These are phyloP conservation scores for Penicillium brevicompactum DNA, from an alignment of 2,329 filamentous ascomycete species.

Conservation along the genomic window DNA sequence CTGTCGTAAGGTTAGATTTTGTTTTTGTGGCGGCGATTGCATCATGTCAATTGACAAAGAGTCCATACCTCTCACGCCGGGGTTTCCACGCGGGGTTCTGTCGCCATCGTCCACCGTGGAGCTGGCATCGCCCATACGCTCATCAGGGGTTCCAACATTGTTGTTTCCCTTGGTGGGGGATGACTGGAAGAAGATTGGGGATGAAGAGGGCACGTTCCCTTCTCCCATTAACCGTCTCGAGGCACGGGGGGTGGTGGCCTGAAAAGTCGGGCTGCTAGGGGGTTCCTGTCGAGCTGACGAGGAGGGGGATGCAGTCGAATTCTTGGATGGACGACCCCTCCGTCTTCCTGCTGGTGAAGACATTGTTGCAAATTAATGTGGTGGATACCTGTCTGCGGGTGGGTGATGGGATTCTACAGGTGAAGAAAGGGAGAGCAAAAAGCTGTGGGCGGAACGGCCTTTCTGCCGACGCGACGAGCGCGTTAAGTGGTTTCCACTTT, in stretches of 20 bases:
- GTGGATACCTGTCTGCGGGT: constrained; percentile 17
- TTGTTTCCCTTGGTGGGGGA: constrained; percentile 55
- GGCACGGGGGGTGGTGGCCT: constrained; percentile 52
- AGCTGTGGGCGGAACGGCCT: constrained; percentile 26
- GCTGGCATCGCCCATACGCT: constrained; percentile 48
- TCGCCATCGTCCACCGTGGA: constrained; percentile 51
- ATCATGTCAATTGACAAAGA: neutral
- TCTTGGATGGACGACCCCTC: constrained; percentile 43
- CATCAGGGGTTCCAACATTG: constrained; percentile 42
- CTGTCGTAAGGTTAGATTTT: constrained; percentile 50
- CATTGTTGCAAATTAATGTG: constrained; percentile 34
- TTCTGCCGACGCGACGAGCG: constrained; percentile 29
- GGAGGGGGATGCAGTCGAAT: constrained; percentile 43
- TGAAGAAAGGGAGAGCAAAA: constrained; percentile 29
- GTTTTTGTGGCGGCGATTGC: neutral
- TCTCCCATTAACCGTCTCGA: constrained; percentile 44
- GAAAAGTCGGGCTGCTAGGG: constrained; percentile 37
- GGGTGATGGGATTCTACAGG: constrained; percentile 13
- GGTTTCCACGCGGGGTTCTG: constrained; percentile 45
- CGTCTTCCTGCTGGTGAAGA: constrained; percentile 47
- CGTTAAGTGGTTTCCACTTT: constrained; percentile 37
- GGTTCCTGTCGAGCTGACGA: constrained; percentile 35
- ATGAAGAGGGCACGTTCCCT: constrained; percentile 63
- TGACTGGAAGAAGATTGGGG: constrained; percentile 76
- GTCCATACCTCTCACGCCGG: constrained; percentile 42